Evolutionary conservation across 2,329 filamentous ascomycete species (phyloP).

Genomic region (Fusarium chaquense): DNA sequence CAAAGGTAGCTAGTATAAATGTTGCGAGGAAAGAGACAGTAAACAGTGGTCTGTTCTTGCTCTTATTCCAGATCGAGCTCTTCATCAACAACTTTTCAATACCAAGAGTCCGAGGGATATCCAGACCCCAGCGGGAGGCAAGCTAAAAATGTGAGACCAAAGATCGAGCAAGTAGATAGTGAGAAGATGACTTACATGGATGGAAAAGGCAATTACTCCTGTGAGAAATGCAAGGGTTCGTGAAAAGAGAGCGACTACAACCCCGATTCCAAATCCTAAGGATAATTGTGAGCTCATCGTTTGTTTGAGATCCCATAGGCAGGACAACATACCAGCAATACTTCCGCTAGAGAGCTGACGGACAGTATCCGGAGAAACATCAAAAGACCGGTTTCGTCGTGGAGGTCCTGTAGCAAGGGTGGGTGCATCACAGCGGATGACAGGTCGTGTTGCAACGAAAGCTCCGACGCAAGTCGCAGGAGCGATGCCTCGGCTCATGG

Average conservation of each 20-base stretch:
- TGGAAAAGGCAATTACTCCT: slow-evolving; percentile 71
- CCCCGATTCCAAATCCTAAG: slow-evolving; percentile 70
- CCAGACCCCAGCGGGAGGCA: slow-evolving; percentile 58
- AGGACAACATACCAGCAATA: slow-evolving; percentile 58
- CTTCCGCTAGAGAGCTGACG: slow-evolving; percentile 67
- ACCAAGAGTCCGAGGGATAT: slow-evolving; percentile 54
- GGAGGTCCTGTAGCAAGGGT: slow-evolving; percentile 31
- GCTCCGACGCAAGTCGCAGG: slow-evolving; percentile 47
- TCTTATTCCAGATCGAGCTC: slow-evolving; percentile 60
- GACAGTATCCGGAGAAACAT: slow-evolving; percentile 52
- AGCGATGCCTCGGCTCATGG: slow-evolving; percentile 47
- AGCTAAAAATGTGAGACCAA: slow-evolving; percentile 51
- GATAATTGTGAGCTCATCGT: neutral
- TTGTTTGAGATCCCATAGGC: neutral
- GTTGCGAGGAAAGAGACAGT: slow-evolving; percentile 78
- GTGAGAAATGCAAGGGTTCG: slow-evolving; percentile 75
- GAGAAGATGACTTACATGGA: slow-evolving; percentile 66
- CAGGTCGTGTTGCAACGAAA: slow-evolving; percentile 42
- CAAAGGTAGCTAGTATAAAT: slow-evolving; percentile 72
- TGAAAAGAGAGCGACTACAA: slow-evolving; percentile 77
- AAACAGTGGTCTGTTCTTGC: slow-evolving; percentile 71
- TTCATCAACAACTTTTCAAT: slow-evolving; percentile 54
- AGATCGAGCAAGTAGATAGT: neutral
- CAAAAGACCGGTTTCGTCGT: slow-evolving; percentile 28
- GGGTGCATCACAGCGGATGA: slow-evolving; percentile 50